Evolutionary conservation across 169 alveolate genomes (phyloP).

Genomic region (Plasmodium gallinaceum): DNA sequence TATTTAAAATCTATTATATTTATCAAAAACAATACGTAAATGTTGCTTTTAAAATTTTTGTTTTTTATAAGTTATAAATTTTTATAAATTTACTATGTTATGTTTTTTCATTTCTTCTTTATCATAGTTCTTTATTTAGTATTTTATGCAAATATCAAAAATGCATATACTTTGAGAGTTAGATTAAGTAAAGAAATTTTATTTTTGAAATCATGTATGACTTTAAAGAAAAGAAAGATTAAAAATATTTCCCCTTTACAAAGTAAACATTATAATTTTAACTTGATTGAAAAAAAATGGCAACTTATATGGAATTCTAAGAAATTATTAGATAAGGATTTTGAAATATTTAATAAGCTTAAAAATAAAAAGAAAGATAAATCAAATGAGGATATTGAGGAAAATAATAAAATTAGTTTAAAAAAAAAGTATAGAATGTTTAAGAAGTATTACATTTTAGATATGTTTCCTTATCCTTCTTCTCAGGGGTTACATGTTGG

Average conservation of each 20-base stretch:
- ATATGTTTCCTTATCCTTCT: conserved; percentile 95
- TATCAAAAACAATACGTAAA: too few species aligned
- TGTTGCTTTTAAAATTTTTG: too few species aligned
- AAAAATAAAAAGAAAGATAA: neutral
- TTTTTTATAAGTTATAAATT: neutral
- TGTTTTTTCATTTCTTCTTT: neutral
- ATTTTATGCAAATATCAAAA: neutral
- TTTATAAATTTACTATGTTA: neutral
- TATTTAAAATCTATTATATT: too few species aligned
- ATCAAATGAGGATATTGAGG: neutral
- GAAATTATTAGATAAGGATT: conserved; percentile 42
- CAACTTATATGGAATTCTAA: conserved; percentile 68
- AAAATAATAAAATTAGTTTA: neutral
- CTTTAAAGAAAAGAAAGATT: neutral
- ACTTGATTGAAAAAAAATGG: conserved; percentile 45
- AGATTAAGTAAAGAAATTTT: neutral
- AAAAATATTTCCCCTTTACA: neutral
- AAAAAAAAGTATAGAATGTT: neutral
- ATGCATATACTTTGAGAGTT: neutral
- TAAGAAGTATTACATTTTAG: conserved; percentile 81
- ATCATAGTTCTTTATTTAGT: neutral
- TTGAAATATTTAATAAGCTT: conserved; percentile 13
- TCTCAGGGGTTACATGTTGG: conserved; percentile 94
- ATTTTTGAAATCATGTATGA: conserved; percentile 3
- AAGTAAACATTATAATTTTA: conserved; percentile 9